Base-by-base conservation (phyloP, 2,329 filamentous ascomycete genomes). In the Chaetomiaceae sp. region DNA sequence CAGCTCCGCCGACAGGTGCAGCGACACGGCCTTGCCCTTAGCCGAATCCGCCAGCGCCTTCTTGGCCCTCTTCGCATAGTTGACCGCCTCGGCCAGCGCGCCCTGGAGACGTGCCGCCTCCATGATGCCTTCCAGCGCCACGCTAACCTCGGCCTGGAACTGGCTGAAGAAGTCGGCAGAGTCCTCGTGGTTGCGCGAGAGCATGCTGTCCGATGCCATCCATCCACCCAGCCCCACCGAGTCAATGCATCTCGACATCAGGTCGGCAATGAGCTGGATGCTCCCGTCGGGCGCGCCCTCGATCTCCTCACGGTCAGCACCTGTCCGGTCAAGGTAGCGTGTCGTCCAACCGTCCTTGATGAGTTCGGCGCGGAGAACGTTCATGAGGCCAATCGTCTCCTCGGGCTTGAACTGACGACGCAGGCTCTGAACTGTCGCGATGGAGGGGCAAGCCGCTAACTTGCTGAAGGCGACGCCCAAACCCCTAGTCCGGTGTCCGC, bases 291-390 rank as follows among this genome's bases (percentile, higher is more conserved):
- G 80, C 0, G 82, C 79, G 3, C 73, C 68, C 20, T 72, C 67
- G 13, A 67, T 61, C 34, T 78, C 59, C 16, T 57, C 52, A 12
- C 51, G 45, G 72, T 59, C 55, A 4, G 45, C 48, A 2, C 33
- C 67, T 14, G 77, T 75, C 10, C 71, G 67, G 59, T 87, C 85
- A 33, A 87, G 69, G 65, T 90, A 89, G 19, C 80, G 76, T 16
- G 82, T 79, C 0, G 85, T 89, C 87, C 87, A 92, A 27, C 84
- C 83, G 51, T 87, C 87, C 57, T 83, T 81, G 45, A 83, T 80
- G 40, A 92, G 75, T 68, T 91, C 86, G 56, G 85, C 76, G 50
- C 87, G 82, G 25, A 92, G 74, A 5, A 90, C 73, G 58, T 86
- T 79, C 59, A 91, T 84, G 47, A 92, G 75, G 31, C 83, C 82